Evolutionary conservation across 148 eudicot species (phyloP).

Genomic region (Spergularia bocconei): DNA sequence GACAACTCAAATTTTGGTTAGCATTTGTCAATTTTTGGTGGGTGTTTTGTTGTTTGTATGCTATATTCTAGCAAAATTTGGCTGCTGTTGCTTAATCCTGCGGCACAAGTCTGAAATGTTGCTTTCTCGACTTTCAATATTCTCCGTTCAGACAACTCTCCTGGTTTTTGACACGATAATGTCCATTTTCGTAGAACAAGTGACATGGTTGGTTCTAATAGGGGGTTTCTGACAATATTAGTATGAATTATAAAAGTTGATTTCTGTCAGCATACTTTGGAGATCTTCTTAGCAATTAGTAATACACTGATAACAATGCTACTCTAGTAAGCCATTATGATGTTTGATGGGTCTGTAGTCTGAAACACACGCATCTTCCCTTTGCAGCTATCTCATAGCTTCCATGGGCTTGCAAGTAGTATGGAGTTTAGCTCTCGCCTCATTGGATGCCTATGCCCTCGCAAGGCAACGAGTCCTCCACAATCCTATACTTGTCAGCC

Average conservation of each 20-base stretch:
- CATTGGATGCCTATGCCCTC: conserved; percentile 66
- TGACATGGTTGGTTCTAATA: too few species aligned
- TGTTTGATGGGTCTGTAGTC: not conserved
- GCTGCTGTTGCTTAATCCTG: too few species aligned
- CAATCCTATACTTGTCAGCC: conserved; percentile 51
- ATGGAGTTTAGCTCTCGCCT: conserved; percentile 67
- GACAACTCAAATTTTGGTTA: too few species aligned
- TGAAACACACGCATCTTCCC: conserved; percentile 5
- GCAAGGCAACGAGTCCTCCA: conserved; percentile 43
- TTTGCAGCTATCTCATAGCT: conserved; percentile 65
- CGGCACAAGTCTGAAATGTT: too few species aligned
- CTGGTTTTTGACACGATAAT: too few species aligned
- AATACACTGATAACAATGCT: not conserved
- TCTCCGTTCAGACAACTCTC: too few species aligned
- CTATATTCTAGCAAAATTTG: too few species aligned
- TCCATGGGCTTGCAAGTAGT: conserved; percentile 73
- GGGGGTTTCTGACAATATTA: not conserved
- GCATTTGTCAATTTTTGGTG: too few species aligned
- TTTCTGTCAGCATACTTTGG: not conserved
- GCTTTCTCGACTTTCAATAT: too few species aligned
- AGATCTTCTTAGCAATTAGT: not conserved
- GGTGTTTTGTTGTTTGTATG: too few species aligned
- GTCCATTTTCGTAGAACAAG: too few species aligned
- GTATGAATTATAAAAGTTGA: not conserved
- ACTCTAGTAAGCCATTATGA: not conserved